Evolutionary conservation across 2,329 filamentous ascomycete genomes (phyloP).

Genomic region (Microsporum canis): DNA sequence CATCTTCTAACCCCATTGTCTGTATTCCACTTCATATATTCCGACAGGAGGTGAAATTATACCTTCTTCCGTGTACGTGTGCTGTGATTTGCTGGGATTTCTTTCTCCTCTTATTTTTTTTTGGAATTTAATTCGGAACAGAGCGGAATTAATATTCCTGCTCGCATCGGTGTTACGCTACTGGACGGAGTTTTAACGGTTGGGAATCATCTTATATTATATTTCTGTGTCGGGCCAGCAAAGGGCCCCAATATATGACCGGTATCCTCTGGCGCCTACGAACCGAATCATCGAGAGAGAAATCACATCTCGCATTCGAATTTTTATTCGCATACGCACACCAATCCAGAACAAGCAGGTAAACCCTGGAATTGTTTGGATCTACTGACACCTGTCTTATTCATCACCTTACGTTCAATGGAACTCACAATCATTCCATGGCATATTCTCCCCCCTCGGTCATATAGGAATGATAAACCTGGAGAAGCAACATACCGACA

Average conservation of each 20-base stretch:
- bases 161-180: neutral
- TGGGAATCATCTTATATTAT: neutral
- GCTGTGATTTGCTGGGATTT: neutral
- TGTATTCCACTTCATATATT: neutral
- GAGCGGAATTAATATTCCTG: neutral
- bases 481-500: neutral
- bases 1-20: constrained; percentile 54
- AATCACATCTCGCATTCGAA: neutral
- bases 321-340: neutral
- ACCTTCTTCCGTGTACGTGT: neutral
- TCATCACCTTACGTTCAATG: neutral
- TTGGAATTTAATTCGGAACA: constrained; percentile 1
- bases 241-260: neutral
- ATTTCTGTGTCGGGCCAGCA: neutral
- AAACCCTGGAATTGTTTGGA: neutral
- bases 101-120: neutral
- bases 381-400: neutral
- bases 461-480: neutral
- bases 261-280: neutral
- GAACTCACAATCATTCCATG: neutral
- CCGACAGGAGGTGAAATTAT: neutral
- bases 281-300: neutral
- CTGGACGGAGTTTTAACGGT: neutral
- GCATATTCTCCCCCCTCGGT: neutral
- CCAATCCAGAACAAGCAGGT: neutral